Conservation (phyloP, 805 yeast species). For the Zygosaccharomyces kombuchaensis region DNA sequence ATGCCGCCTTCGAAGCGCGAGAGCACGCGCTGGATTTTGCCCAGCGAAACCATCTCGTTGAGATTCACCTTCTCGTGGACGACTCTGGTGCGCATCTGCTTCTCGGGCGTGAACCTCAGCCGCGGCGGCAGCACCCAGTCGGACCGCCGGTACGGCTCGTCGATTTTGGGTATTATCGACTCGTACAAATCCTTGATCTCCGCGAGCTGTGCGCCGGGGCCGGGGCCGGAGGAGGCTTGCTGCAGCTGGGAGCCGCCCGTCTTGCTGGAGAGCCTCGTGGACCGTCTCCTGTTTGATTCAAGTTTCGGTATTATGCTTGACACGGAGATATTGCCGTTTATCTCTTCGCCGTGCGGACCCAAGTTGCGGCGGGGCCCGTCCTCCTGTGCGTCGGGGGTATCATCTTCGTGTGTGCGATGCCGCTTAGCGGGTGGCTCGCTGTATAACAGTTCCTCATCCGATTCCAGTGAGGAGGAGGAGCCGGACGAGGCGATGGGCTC, state of each 20-base stretch:
- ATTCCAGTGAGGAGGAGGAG: conserved; percentile 9
- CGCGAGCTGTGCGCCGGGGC: conserved; percentile 1
- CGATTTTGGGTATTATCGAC: conserved; percentile 27
- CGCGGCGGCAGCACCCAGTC: conserved; percentile 34
- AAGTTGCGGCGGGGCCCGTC: background rate
- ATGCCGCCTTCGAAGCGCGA: conserved; percentile 34
- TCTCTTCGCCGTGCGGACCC: background rate
- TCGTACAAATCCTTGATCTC: conserved; percentile 30
- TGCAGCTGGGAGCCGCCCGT: conserved; percentile 11
- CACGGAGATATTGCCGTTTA: conserved; percentile 17
- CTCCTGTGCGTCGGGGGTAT: background rate
- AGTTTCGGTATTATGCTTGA: conserved; percentile 16
- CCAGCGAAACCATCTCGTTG: conserved; percentile 26
- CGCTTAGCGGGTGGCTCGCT: background rate
- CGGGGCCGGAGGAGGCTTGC: too few relatives aligned
- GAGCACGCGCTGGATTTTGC: conserved; percentile 25
- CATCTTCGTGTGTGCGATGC: background rate
- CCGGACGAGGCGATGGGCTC: conserved; percentile 6
- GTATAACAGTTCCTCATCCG: background rate
- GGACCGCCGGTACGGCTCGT: conserved; percentile 32
- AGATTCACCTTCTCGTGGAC: conserved; percentile 30
- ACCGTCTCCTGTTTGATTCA: conserved; percentile 21
- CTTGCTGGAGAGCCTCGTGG: conserved; percentile 25
- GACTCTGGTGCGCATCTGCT: conserved; percentile 31
- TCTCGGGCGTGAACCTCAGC: conserved; percentile 31